Evolutionary conservation across 1,284 basidiomycete species (phyloP).

Genomic region (Sparassis latifolia): DNA sequence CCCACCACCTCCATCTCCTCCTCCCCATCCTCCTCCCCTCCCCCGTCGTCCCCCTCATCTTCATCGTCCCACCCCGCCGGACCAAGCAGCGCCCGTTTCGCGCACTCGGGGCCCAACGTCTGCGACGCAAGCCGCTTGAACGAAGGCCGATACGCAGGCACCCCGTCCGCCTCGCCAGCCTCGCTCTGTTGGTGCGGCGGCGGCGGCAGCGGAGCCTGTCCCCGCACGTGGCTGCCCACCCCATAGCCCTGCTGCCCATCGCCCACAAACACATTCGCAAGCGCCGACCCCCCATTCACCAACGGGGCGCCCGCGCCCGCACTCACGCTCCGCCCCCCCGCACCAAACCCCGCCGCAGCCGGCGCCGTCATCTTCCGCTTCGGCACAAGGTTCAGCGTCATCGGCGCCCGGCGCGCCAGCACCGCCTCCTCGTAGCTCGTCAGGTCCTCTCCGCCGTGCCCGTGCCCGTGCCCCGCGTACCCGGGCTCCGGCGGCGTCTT

Average conservation of each 20-base stretch:
- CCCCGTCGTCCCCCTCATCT: conserved; percentile 22
- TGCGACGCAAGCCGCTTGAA: conserved; percentile 70
- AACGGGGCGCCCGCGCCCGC: conserved; percentile 16
- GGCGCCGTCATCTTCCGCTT: conserved; percentile 25
- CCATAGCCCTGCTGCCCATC: conserved; percentile 14
- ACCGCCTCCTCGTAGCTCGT: conserved; percentile 70
- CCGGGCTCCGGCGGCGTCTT: conserved; percentile 44
- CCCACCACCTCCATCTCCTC: background rate
- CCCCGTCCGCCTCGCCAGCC: conserved; percentile 20
- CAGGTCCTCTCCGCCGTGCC: conserved; percentile 50
- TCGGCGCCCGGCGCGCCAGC: conserved; percentile 57
- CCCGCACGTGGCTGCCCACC: conserved; percentile 7
- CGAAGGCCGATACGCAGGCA: conserved; percentile 40
- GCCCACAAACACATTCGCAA: conserved; percentile 31
- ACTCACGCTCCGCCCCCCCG: conserved; percentile 17
- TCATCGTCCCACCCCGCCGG: conserved; percentile 26
- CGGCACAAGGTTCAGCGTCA: conserved; percentile 39
- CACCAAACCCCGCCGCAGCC: conserved; percentile 1
- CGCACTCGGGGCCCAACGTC: conserved; percentile 51
- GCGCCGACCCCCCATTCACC: conserved; percentile 22
- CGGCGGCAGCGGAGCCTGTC: conserved; percentile 7
- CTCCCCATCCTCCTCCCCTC: conserved; percentile 18
- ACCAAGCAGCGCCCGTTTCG: conserved; percentile 45
- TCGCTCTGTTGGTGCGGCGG: conserved; percentile 22
- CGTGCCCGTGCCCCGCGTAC: conserved; percentile 2